Percentiles rank a stretch among this genome's conserved stretches.
Evolutionary conservation across 106 monocot species (phyloP).

Genomic region (Iris macrosiphon): DNA sequence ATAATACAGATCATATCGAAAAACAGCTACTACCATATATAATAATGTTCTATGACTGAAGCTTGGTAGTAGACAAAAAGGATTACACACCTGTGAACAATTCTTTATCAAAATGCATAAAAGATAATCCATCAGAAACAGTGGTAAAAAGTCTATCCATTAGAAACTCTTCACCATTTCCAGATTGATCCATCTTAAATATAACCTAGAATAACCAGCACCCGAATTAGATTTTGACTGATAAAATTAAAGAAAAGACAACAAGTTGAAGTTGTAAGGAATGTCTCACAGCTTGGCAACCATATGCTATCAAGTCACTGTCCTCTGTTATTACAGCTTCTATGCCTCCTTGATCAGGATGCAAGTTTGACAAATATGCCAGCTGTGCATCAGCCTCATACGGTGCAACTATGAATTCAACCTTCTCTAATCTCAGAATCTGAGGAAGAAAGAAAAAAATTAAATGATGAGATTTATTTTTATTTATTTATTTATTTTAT

Average conservation of each 20-base stretch:
- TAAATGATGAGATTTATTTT: too few relatives aligned
- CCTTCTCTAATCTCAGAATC: conserved; percentile 56
- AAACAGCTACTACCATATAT: too few relatives aligned
- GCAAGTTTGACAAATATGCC: conserved; percentile 66
- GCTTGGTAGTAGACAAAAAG: too few relatives aligned
- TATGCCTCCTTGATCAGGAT: conserved; percentile 61
- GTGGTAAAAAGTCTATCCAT: conserved; percentile 46
- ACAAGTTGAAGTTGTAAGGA: neutral
- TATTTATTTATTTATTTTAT: too few relatives aligned
- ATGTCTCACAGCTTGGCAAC: conserved; percentile 58
- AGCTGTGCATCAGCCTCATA: conserved; percentile 97
- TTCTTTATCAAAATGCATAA: conserved; percentile 53
- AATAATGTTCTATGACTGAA: too few relatives aligned
- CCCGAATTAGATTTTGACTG: neutral
- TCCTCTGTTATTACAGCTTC: conserved; percentile 90
- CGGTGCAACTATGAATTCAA: conserved; percentile 87
- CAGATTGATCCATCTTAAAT: conserved; percentile 85
- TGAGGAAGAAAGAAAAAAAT: conserved; percentile 22
- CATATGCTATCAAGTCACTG: conserved; percentile 87
- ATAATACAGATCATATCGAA: too few relatives aligned
- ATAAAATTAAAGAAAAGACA: neutral
- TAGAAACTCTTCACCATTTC: conserved; percentile 83
- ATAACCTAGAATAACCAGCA: conserved; percentile 45
- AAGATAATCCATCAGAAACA: conserved; percentile 41
- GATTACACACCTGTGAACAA: conserved; percentile 81